Percentiles rank a stretch among this genome's conserved stretches.
phyloP scores from a whole-genome alignment of 495 filamentous ascomycete genomes.

The Chaetomidium leptoderma region DNA sequence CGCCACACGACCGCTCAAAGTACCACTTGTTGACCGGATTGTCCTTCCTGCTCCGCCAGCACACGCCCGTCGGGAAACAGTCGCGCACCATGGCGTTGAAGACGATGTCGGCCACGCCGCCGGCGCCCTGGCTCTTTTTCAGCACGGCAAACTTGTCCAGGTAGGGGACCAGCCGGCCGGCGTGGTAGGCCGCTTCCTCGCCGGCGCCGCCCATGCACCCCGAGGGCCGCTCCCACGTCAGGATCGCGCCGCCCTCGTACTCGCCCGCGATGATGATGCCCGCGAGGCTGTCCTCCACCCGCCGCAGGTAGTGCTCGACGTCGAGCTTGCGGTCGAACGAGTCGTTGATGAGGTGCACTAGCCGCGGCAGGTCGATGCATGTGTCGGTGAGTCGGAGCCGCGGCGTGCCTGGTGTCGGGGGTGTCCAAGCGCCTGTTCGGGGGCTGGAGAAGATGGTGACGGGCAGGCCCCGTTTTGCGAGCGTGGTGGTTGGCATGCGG shows the following conservation, averaged over 20 bases:
- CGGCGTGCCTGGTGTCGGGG: slow-evolving; percentile 50
- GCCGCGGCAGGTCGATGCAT: slow-evolving; percentile 72
- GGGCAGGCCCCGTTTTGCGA: slow-evolving; percentile 87
- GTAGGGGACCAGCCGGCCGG: slow-evolving; percentile 73
- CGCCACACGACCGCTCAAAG: slow-evolving; percentile 81
- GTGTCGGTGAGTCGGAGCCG: slow-evolving; percentile 67
- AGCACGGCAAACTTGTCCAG: slow-evolving; percentile 97
- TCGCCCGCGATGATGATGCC: slow-evolving; percentile 92
- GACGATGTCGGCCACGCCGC: slow-evolving; percentile 89
- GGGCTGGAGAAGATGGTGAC: slow-evolving; percentile 77
- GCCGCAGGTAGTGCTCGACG: slow-evolving; percentile 70
- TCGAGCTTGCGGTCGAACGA: slow-evolving; percentile 86
- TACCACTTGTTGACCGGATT: slow-evolving; percentile 95
- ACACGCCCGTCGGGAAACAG: slow-evolving; percentile 76
- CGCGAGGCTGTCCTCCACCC: slow-evolving; percentile 72
- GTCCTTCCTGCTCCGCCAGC: slow-evolving; percentile 74
- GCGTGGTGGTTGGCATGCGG: slow-evolving; percentile 58
- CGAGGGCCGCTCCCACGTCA: slow-evolving; percentile 88
- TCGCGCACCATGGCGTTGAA: slow-evolving; percentile 92
- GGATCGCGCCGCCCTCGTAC: slow-evolving; percentile 90
- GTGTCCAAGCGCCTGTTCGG: slow-evolving; percentile 57
- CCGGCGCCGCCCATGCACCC: slow-evolving; percentile 45
- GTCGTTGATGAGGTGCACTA: slow-evolving; percentile 87
- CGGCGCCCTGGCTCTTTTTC: slow-evolving; percentile 79
- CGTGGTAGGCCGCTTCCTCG: slow-evolving; percentile 50